Evolutionary conservation across 441 rosid species (phyloP).

Genomic region (Arabidopsis lyrata): DNA sequence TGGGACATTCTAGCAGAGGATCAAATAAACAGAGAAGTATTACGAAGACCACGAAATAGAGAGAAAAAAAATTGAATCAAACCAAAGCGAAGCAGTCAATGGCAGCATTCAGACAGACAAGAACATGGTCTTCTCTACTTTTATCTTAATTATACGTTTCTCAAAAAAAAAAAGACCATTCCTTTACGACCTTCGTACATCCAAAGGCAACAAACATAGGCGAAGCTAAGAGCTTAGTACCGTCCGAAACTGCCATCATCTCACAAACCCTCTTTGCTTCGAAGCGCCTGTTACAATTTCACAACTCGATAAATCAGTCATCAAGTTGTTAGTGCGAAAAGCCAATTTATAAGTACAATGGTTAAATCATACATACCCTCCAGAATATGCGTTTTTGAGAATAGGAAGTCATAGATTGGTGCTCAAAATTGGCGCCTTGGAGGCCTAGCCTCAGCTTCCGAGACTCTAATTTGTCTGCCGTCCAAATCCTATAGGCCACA

Average conservation of each 20-base stretch:
- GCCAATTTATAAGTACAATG: neutral
- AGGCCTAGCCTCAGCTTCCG: conserved; percentile 85
- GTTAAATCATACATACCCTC: conserved; percentile 27
- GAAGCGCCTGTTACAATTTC: conserved; percentile 30
- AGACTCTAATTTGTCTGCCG: conserved; percentile 87
- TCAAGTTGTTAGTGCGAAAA: neutral
- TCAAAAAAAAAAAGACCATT: conserved; percentile 14
- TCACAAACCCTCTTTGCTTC: conserved; percentile 30
- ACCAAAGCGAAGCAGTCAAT: conserved; percentile 32
- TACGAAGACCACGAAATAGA: neutral
- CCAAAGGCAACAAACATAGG: conserved; percentile 31
- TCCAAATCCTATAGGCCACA: conserved; percentile 69
- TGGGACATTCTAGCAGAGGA: no score
- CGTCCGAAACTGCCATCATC: conserved; percentile 31
- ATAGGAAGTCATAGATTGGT: conserved; percentile 5
- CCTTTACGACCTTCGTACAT: conserved; percentile 35
- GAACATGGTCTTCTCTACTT: conserved; percentile 30
- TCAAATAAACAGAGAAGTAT: conserved; percentile 20
- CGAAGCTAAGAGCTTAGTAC: conserved; percentile 23
- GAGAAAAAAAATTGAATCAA: conserved; percentile 16
- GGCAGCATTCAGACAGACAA: conserved; percentile 34
- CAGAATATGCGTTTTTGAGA: conserved; percentile 37
- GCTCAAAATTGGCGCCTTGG: conserved; percentile 83
- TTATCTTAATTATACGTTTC: conserved; percentile 29
- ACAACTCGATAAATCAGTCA: conserved; percentile 23